Evolutionary conservation across 345 rosid genomes (phyloP), one percentile per base, ranked within the genome.

Genomic region (Corymbia maculata): DNA sequence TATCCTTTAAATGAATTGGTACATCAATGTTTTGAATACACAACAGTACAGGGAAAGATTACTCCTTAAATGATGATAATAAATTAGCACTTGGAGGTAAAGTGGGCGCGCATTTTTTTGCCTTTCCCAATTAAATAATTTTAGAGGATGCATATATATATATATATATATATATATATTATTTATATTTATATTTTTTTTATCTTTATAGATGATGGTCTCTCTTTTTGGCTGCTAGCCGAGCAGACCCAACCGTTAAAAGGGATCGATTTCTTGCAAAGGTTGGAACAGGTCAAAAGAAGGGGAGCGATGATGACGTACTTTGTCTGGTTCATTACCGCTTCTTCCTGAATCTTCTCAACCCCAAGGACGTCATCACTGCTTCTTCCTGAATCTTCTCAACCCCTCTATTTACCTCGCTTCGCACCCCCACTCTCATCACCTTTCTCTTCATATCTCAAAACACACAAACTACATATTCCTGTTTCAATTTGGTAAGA

Each of bases 361-460:
- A 36, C 42, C 42, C 51, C 91, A 91, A 15, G 93, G 91, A 55
- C 28, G 87, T 42, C 87, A 22, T 26, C 79, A 7, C 87, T 32
- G 3, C 53, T 30, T 13, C 68, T 51, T 21, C 47, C 51, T 53
- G 26, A 14, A 12, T 50, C 55, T 51, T 75, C 52, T 47, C 57
- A 30, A 26, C 4, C 79, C 36, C n/a, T 68, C 3, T 30, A 51
- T 57, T 22, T 52, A 14, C 57, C n/a, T 52, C 22, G 51, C 12
- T 14, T 47, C n/a, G 2, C n/a, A 11, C 22, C 26, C 28, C 51
- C 26, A 2, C 5, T 13, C 75, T 66, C 36, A 14, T 30, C 75
- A 36, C 51, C 24, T 85, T 53, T 4, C 55, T 55, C n/a, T 66
- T 14, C 6, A 10, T 32, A 28, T n/a, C 28, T 36, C 26, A 19